Base-by-base conservation (phyloP, 495 filamentous ascomycete genomes). In the Paragyromitra xinjiangensis region DNA sequence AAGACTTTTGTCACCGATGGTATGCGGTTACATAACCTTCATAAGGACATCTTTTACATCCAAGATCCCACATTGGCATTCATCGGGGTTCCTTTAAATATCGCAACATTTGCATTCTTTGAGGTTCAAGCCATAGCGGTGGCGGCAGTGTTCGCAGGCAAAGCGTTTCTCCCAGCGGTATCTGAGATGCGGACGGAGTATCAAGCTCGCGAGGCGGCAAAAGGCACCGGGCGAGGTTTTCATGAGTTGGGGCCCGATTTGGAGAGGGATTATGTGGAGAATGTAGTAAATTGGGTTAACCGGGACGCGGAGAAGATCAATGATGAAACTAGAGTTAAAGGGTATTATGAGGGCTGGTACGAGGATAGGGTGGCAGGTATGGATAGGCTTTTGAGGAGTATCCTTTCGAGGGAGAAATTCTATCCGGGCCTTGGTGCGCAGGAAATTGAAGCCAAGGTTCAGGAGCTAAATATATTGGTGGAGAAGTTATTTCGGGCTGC, bases 21-120 rank as follows among this genome's bases (percentile, higher is more conserved):
- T 0, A 86, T 84, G 2, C 89, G 89, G 79, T 80, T 90, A n/a
- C 90, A 92, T 79, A 92, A 93, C 77, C 75, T 92, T 4, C 88
- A 91, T 82, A 87, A 88, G 51, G 89, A 92, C 73, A 88, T 91
- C 2, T 91, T 91, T 78, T 92, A 90, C 77, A 91, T 91, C 55
- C 85, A 87, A 0, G 89, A 91, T 66, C 89, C 90, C 0, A 87
- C 89, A 0, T 79, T 92, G 14, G 85, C 85, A 0, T 91, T 92
- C 75, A 83, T 92, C 7, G 90, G 90, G 0, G 85, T 90, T 0
- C 87, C 89, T 0, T 89, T 88, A 80, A 86, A 89, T 58, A 87
- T 87, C 0, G 88, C 88, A 0, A 89, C 89, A 0, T 92, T 91
- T 71, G 87, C 89, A 0, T 83, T 91, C 7, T 91, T 90, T 64